Base-by-base conservation (phyloP, 192 early-diverging fungal species). In the Backusella sp. region DNA sequence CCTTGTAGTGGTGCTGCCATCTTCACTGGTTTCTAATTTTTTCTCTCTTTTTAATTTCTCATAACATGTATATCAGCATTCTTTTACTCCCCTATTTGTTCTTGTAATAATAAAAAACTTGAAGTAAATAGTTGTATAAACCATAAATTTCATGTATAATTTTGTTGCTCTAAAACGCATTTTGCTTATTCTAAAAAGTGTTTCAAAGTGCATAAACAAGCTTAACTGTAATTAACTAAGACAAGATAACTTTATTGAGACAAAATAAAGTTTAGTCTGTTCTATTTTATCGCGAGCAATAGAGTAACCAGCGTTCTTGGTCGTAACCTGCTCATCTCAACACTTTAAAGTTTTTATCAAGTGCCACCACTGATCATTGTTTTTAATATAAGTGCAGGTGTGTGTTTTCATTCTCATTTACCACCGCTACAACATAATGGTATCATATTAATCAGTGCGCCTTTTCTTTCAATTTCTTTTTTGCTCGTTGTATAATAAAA, bases 1-100 rank as follows among this genome's bases (percentile, higher is more conserved):
- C 86, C 77, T 21, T 77, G 85, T 3, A 79, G 82, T 59, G 85
- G 85, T 6, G 74, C 83, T 15, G 81, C 83, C 32, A 77, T 84
- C 0, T 86, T 84, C 69, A 78, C 77, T 21, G 84, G 83, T 12
- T 75, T 75, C 34, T 59, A 69, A 66, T n/a, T 32, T 44, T 12
- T 14, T 26, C 5, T 26, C 23, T 26, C 8, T 59, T 23, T 56
- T 59, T 1, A 53, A 17, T 49, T 1, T 49, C 46, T 59, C 53
- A 59, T 59, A 21, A 9, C 53, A 59, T 59, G 23, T 59, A 59
- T 59, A 59, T 59, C 53, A 59, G 11, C 53, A 59, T 59, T 59
- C 23, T 26, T 9, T 59, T 59, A 26, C 46, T n/a, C 19, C 19
- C 46, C 46, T 49, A 49, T 49, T 49, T 49, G 46, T n/a, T 49